Evolutionary conservation across 495 filamentous ascomycete species (phyloP).

Genomic region (Aspergillus olivimuriae): DNA sequence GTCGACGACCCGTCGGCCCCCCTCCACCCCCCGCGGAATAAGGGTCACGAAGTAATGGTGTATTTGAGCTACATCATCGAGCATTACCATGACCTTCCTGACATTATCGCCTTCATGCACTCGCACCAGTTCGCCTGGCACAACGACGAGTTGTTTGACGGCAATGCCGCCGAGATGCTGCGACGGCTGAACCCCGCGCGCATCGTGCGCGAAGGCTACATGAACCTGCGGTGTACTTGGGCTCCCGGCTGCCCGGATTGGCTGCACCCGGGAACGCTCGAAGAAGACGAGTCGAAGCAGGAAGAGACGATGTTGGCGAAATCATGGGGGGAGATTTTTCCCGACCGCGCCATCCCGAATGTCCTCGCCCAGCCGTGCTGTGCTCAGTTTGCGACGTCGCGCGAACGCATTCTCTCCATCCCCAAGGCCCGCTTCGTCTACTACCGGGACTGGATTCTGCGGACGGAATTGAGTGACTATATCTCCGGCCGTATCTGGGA

Average conservation of each 20-base stretch:
- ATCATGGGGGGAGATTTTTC: constrained; percentile 52
- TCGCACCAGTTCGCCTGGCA: constrained; percentile 63
- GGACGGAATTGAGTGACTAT: constrained; percentile 55
- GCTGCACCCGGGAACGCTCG: constrained; percentile 53
- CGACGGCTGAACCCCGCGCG: constrained; percentile 46
- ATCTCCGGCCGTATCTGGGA: constrained; percentile 69
- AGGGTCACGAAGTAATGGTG: constrained; percentile 72
- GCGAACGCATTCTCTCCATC: constrained; percentile 48
- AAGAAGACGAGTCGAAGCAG: constrained; percentile 47
- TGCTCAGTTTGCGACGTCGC: constrained; percentile 60
- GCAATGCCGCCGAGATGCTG: constrained; percentile 48
- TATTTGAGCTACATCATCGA: constrained; percentile 70
- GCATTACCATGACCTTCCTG: constrained; percentile 61
- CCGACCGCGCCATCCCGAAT: constrained; percentile 44
- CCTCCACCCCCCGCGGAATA: constrained; percentile 62
- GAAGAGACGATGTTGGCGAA: constrained; percentile 55
- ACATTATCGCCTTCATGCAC: constrained; percentile 66
- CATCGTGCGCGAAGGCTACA: constrained; percentile 52
- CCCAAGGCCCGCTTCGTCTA: constrained; percentile 54
- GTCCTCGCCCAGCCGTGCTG: constrained; percentile 55
- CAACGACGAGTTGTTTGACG: constrained; percentile 47
- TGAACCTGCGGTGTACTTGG: constrained; percentile 59
- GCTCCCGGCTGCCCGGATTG: constrained; percentile 58
- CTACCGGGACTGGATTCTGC: constrained; percentile 64
- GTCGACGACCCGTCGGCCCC: constrained; percentile 55